Evolutionary conservation across 208 protist species (phyloP).

Genomic region (Crithidia mellificae): DNA sequence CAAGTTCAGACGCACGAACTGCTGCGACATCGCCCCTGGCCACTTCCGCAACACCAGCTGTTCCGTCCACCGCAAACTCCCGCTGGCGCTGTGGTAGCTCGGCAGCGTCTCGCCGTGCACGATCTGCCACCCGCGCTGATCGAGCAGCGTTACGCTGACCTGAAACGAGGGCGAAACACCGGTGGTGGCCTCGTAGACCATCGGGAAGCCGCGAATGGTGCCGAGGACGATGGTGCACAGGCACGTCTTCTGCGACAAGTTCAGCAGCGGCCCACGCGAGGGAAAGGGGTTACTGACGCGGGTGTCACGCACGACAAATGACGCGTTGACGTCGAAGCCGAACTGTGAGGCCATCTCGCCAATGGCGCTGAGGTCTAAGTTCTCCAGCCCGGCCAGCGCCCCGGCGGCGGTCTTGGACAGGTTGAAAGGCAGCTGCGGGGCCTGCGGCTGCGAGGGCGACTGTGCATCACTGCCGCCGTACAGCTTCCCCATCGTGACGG

Average conservation of each 20-base stretch:
- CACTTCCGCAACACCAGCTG: constrained; percentile 84
- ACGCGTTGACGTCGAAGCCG: constrained; percentile 55
- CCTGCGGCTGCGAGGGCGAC: neutral
- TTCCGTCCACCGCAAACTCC: constrained; percentile 81
- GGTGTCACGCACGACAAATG: constrained; percentile 56
- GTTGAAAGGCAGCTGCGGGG: constrained; percentile 1
- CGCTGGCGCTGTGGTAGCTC: constrained; percentile 86
- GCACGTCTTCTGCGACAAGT: constrained; percentile 84
- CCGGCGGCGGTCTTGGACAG: constrained; percentile 2
- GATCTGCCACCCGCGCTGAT: constrained; percentile 85
- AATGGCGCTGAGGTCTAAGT: constrained; percentile 15
- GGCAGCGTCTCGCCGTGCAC: constrained; percentile 79
- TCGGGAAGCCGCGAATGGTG: constrained; percentile 83
- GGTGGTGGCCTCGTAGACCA: constrained; percentile 77
- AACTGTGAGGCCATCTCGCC: constrained; percentile 36
- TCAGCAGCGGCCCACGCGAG: constrained; percentile 59
- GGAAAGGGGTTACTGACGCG: constrained; percentile 31
- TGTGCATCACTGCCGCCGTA: constrained; percentile 11
- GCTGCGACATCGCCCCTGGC: constrained; percentile 73
- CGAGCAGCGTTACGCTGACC: constrained; percentile 81
- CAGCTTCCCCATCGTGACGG: constrained; percentile 49
- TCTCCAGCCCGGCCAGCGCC: constrained; percentile 16
- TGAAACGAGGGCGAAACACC: constrained; percentile 84
- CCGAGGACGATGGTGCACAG: constrained; percentile 80
- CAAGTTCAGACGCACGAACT: constrained; percentile 89